phyloP scores from a whole-genome alignment of 306 rosid genomes.

The Ochetophila trinervis region DNA sequence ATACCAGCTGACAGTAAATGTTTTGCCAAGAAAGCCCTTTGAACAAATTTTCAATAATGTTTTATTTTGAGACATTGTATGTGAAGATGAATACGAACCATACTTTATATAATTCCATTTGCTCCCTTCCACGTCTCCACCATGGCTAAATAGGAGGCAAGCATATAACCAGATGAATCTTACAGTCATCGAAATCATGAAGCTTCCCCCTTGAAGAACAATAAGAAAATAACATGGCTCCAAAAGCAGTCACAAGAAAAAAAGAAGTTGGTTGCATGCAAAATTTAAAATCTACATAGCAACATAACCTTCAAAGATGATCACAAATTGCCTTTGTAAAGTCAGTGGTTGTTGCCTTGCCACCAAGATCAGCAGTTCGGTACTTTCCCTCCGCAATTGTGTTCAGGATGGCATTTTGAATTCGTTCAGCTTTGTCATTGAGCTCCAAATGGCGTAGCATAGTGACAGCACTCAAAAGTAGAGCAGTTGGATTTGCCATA shows the following conservation, averaged over 20 bases:
- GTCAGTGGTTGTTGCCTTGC: slow-evolving; percentile 66
- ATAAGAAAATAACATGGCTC: slow-evolving; percentile 26
- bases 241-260: slow-evolving; percentile 30
- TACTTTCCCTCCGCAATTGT: slow-evolving; percentile 89
- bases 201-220: slow-evolving; percentile 33
- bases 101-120: too few relatives aligned
- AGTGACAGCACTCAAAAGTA: slow-evolving; percentile 76
- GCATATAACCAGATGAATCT: slow-evolving; percentile 2
- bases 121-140: slow-evolving; percentile 17
- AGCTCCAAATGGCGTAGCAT: slow-evolving; percentile 88
- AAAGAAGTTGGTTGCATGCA: slow-evolving; percentile 28
- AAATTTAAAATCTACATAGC: slow-evolving; percentile 16
- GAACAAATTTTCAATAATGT: too few relatives aligned
- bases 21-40: too few relatives aligned
- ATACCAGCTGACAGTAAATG: too few relatives aligned
- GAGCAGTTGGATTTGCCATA: slow-evolving; percentile 95
- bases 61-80: too few relatives aligned
- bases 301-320: slow-evolving; percentile 53
- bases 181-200: slow-evolving; percentile 40
- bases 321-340: slow-evolving; percentile 74
- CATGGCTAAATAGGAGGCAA: slow-evolving; percentile 7
- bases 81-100: too few relatives aligned
- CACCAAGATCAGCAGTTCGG: slow-evolving; percentile 97
- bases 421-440: slow-evolving; percentile 68
- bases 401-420: slow-evolving; percentile 74